Base-by-base conservation (phyloP, 2,329 filamentous ascomycete species). In the Neonectria hederae region DNA sequence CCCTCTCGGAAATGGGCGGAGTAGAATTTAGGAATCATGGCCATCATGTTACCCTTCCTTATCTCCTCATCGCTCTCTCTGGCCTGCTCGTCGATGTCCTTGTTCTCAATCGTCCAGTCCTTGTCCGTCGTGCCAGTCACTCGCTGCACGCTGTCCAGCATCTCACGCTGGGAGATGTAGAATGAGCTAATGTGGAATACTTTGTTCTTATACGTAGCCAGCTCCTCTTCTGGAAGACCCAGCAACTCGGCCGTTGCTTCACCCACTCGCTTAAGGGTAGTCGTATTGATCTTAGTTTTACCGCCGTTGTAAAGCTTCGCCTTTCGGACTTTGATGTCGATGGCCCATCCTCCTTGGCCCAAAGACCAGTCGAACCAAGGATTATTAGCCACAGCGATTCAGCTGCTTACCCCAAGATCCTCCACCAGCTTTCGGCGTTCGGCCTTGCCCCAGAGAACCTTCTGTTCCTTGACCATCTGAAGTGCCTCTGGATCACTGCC, bases 81-180 rank as follows among this genome's bases (percentile, higher is more conserved):
- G 6, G 21, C 54, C 30, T 70, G 58, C 11, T 62, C 56, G 1
- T 54, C 52, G 28, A 63, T 56, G 11, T 67, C 54, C 26, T 51
- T 52, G 11, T 28, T 28, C 52, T 58, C 58, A 30, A 71, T 64
- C 22, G 62, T 38, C 69, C 79, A 80, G 72, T 91, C 88, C 0
- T 74, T 76, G 49, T 88, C 84, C 2, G 77, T 84, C 0, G 84
- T 86, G 0, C 83, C 83, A 0, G 86, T 85, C 11, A 87, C 87
- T 1, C 86, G 84, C 69, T 88, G 82, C 19, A 89, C 77, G n/a
- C 82, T 83, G 35, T 85, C 84, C 60, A 91, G 82, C 80, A 92
- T 90, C 19, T 91, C 89, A 22, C 81, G 81, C 75, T 91, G 89
- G 62, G 77, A 86, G 65, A 90, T 66, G 13, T 77, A 73, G 78